Base-by-base conservation (phyloP, 2,329 filamentous ascomycete genomes). In the Cryphonectria nitschkei region DNA sequence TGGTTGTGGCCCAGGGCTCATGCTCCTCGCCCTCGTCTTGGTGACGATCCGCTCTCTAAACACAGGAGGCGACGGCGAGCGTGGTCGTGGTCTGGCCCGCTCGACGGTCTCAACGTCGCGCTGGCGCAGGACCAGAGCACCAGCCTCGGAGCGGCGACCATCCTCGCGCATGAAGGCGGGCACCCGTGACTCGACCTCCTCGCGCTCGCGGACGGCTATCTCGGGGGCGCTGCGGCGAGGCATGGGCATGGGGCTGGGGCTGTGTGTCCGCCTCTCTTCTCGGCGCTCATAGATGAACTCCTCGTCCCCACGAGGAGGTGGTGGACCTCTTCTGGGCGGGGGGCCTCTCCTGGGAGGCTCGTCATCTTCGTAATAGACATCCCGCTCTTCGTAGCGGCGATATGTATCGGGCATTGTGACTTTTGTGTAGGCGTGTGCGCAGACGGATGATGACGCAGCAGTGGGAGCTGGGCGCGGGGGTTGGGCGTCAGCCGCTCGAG, bases 51-150 rank as follows among this genome's bases (percentile, higher is more conserved):
- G 82, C 75, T 86, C 83, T 43, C 82, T 79, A 26, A 81, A 73
- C 14, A 80, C 77, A 66, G 76, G 79, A 34, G 84, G 37, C 34
- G 84, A 84, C 70, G 82, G 85, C 67, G 81, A 84, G 66, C 83
- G 81, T 58, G 79, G 81, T 68, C 82, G 83, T 68, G 82, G 82
- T 67, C 86, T 81, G 52, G 79, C 78, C 58, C 81, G 80, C 76
- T 88, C 86, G 71, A 86, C 76, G 0, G 84, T 87, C 79, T 89
- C 87, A 66, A 88, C 81, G 69, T 89, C 86, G 62, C 86, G 83
- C 74, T 85, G 80, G 67, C 87, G 84, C 64, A 89, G 81, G 26
- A 89, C 87, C 75, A 89, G 78, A 52, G 84, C 82, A 3, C 86
- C 86, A 37, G 83, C 79, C 70, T 88, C 86, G 37, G 78, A 71